These are phyloP conservation scores for Euphrasia arctica DNA, from an alignment of 305 asterid genomes.

Conservation along the genomic window DNA sequence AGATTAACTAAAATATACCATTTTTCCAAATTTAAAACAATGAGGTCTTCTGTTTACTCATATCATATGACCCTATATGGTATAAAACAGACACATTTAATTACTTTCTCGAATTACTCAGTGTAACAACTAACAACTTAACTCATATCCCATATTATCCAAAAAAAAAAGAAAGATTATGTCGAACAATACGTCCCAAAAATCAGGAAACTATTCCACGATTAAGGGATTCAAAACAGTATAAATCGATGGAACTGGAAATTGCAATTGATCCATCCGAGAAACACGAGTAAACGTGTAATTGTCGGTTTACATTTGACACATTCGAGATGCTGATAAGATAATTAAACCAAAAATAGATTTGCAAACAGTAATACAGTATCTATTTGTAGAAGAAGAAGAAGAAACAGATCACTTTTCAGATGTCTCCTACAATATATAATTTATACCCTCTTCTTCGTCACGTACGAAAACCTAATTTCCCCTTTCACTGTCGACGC, in stretches of 20 bases:
- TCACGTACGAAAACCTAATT: not conserved
- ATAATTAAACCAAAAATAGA: not conserved
- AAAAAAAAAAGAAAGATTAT: not conserved
- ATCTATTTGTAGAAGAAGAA: not conserved
- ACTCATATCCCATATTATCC: not conserved
- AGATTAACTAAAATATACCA: not conserved
- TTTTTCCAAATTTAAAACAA: not conserved
- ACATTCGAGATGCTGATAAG: not conserved
- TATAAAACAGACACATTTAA: not conserved
- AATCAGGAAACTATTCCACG: not conserved
- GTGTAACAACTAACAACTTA: not conserved
- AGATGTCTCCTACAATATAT: not conserved
- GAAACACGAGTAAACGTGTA: not conserved
- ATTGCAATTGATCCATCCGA: not conserved
- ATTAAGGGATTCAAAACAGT: not conserved
- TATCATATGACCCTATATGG: not conserved
- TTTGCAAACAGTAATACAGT: constrained; percentile 1
- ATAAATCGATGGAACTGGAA: not conserved
- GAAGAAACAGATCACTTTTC: not conserved
- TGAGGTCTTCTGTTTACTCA: constrained; percentile 4
- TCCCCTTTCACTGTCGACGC: not conserved
- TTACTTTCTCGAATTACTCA: not conserved
- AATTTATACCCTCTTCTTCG: not conserved
- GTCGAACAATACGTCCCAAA: not conserved
- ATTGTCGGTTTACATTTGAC: not conserved